Percentiles rank a stretch among this genome's conserved stretches.
Evolutionary conservation across 1,284 basidiomycete genomes (phyloP).

Genomic region (Naganishia liquefaciens): DNA sequence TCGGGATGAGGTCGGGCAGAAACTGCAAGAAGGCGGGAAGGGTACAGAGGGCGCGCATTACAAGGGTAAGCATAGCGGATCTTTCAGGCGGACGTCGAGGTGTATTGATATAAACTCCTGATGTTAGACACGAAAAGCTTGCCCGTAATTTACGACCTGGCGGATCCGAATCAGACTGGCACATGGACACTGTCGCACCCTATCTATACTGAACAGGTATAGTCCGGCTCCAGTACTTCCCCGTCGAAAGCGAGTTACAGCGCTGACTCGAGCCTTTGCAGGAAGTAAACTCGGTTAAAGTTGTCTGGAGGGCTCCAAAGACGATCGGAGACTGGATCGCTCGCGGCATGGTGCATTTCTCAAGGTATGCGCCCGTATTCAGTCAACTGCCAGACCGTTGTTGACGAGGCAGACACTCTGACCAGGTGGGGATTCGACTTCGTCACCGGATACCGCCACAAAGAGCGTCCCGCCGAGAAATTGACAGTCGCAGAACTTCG

Average conservation of each 20-base stretch:
- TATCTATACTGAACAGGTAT: conserved; percentile 50
- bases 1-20: conserved; percentile 7
- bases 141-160: conserved; percentile 31
- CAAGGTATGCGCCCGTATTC: conserved; percentile 56
- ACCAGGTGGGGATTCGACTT: conserved; percentile 22
- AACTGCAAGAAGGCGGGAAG: conserved; percentile 25
- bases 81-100: not conserved
- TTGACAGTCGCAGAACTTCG: conserved; percentile 70
- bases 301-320: conserved; percentile 68
- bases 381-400: conserved; percentile 62
- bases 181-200: conserved; percentile 52
- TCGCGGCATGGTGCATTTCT: conserved; percentile 62
- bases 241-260: not conserved
- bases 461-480: conserved; percentile 38
- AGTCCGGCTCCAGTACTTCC: conserved; percentile 27
- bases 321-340: conserved; percentile 74
- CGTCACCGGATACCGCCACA: conserved; percentile 63
- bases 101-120: not conserved
- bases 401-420: not conserved
- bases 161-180: conserved; percentile 39
- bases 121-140: conserved; percentile 10
- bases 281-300: conserved; percentile 58
- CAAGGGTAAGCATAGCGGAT: conserved; percentile 15
- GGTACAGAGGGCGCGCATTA: conserved; percentile 33
- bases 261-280: conserved; percentile 16